These are phyloP conservation scores for Yarrowia divulgata DNA, from an alignment of 805 yeast genomes.

Conservation along the genomic window DNA sequence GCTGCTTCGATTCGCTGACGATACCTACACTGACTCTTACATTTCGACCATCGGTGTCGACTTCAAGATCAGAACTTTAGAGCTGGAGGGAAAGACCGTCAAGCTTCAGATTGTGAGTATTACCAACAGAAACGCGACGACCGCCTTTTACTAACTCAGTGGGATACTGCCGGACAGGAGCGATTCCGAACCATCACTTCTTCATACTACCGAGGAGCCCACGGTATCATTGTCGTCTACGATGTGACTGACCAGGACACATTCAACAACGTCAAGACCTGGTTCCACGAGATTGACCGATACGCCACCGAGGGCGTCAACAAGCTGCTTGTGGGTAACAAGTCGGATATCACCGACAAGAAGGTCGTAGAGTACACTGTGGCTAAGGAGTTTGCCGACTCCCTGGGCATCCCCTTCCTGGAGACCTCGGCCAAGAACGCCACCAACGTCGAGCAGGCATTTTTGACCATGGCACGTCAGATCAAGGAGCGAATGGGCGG, in stretches of 20 bases:
- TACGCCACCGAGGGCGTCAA: constrained; percentile 97
- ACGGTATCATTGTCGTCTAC: constrained; percentile 96
- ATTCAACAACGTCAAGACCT: constrained; percentile 94
- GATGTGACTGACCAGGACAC: constrained; percentile 92
- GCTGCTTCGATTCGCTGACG: constrained; percentile 93
- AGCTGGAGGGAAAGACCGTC: constrained; percentile 95
- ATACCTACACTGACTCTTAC: constrained; percentile 95
- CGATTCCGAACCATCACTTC: constrained; percentile 97
- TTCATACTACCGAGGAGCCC: constrained; percentile 97
- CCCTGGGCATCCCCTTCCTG: constrained; percentile 90
- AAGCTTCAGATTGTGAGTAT: constrained; percentile 77
- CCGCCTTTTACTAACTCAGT: constrained; percentile 48
- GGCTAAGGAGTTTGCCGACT: constrained; percentile 97
- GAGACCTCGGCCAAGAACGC: constrained; percentile 96
- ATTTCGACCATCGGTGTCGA: constrained; percentile 98
- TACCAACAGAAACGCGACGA: not conserved
- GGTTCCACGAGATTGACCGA: constrained; percentile 98
- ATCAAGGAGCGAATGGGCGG: constrained; percentile 88
- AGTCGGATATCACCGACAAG: constrained; percentile 91
- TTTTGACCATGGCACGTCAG: constrained; percentile 98
- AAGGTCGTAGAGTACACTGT: constrained; percentile 94
- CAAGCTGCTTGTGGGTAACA: constrained; percentile 95
- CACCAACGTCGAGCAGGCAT: constrained; percentile 97
- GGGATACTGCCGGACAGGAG: constrained; percentile 99
- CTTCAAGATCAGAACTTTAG: constrained; percentile 70